phyloP scores from a whole-genome alignment of 2,329 filamentous ascomycete species.

The Ascochyta viciae-villosae region DNA sequence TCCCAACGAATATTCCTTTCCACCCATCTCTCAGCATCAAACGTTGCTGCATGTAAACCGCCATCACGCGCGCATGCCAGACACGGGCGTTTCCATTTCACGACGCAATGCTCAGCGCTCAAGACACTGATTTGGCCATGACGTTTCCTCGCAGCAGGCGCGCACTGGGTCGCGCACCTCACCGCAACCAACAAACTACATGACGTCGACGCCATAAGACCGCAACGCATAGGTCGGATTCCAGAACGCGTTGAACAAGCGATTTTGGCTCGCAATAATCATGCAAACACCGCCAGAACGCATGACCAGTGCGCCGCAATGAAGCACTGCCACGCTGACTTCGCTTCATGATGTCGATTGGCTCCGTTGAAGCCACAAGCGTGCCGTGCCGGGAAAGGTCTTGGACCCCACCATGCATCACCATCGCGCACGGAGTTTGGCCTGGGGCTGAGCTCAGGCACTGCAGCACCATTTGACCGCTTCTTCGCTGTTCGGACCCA shows the following conservation, averaged over 20 bases:
- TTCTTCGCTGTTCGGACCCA: conserved; percentile 9
- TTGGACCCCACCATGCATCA: conserved; percentile 12
- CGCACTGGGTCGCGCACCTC: not conserved
- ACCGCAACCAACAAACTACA: not conserved
- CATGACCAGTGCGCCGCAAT: conserved; percentile 18
- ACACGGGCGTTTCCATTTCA: no score
- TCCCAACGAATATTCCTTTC: no score
- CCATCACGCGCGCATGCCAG: no score
- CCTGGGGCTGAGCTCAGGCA: conserved; percentile 17
- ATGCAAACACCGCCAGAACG: conserved; percentile 19
- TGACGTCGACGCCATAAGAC: conserved; percentile 6
- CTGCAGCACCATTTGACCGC: conserved; percentile 15
- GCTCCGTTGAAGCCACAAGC: conserved; percentile 12
- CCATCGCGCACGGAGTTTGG: conserved; percentile 2
- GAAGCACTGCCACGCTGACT: conserved; percentile 14
- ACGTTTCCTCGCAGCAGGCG: not conserved
- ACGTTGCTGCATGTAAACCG: no score
- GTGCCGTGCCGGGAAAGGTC: conserved; percentile 14
- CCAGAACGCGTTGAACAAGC: conserved; percentile 1
- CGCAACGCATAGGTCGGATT: not conserved
- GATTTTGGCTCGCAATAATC: not conserved
- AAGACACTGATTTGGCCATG: not conserved
- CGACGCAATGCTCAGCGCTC: no score
- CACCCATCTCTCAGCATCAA: no score
- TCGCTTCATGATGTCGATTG: conserved; percentile 10